These are phyloP conservation scores for Hibiscus syriacus DNA, from an alignment of 345 rosid genomes.

Conservation along the genomic window DNA sequence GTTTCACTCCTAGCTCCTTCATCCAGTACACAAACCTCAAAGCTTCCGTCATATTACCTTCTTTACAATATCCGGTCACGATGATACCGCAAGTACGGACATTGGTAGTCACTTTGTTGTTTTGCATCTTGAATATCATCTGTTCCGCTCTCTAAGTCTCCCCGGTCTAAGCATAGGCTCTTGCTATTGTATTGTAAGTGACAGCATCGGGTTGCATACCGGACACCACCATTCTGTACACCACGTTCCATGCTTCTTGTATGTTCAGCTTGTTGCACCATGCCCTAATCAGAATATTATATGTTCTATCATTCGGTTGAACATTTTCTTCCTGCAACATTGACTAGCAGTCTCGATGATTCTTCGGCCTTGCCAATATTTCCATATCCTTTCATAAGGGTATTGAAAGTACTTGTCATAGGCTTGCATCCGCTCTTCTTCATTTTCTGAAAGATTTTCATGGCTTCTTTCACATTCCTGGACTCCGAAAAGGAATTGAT, in stretches of 20 bases:
- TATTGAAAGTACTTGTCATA: conserved; percentile 71
- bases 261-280: conserved; percentile 70
- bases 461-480: conserved; percentile 67
- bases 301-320: conserved; percentile 73
- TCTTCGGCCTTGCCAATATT: conserved; percentile 67
- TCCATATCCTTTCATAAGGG: conserved; percentile 86
- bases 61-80: conserved; percentile 73
- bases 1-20: conserved; percentile 80
- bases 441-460: conserved; percentile 74
- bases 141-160: conserved; percentile 64
- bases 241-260: conserved; percentile 69
- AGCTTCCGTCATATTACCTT: conserved; percentile 73
- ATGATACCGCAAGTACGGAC: conserved; percentile 82
- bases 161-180: conserved; percentile 57
- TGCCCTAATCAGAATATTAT: conserved; percentile 66
- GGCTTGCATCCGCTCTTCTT: conserved; percentile 73
- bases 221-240: conserved; percentile 47
- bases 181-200: conserved; percentile 72
- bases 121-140: conserved; percentile 65
- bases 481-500: conserved; percentile 88
- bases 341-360: conserved; percentile 45
- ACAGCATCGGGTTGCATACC: conserved; percentile 53
- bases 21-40: conserved; percentile 61
- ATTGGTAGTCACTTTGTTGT: conserved; percentile 53
- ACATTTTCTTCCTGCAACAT: conserved; percentile 49